Percentiles rank a stretch among this genome's conserved stretches.
Conservation (phyloP, 345 rosid genomes). For the Geranium brycei region DNA sequence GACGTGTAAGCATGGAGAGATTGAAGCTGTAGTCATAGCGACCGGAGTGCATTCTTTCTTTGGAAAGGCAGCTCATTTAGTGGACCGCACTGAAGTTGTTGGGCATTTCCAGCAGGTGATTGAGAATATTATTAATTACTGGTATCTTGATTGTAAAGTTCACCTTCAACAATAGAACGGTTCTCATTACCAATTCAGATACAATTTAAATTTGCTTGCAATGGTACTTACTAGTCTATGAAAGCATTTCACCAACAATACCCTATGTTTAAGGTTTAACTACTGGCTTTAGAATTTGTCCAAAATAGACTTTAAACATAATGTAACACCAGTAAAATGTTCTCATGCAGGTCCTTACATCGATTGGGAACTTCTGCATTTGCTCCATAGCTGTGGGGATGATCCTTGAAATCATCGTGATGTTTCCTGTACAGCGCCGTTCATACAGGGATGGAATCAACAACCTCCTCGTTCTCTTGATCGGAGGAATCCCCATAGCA, state of each 20-base stretch:
- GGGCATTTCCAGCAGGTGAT: conserved; percentile 89
- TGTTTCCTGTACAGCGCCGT: conserved; percentile 76
- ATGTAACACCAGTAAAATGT: neutral
- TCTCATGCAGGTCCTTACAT: conserved; percentile 59
- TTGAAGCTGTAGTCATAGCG: conserved; percentile 92
- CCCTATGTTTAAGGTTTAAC: no score
- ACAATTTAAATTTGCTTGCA: no score
- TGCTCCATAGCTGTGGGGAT: conserved; percentile 93
- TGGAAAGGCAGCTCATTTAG: conserved; percentile 85
- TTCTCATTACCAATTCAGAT: no score
- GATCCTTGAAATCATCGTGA: conserved; percentile 80
- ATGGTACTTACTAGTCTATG: no score
- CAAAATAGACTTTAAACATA: no score
- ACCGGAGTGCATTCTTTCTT: conserved; percentile 83
- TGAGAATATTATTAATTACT: no score
- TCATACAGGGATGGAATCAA: conserved; percentile 84
- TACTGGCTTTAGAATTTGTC: no score
- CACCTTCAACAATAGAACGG: no score
- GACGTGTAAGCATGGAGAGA: conserved; percentile 90
- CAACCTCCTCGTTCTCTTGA: conserved; percentile 90
- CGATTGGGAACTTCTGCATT: conserved; percentile 97
- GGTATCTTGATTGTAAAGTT: no score
- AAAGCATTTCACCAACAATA: no score
- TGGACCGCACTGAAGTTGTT: conserved; percentile 65
- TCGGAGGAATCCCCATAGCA: conserved; percentile 96